Percentiles rank a stretch among this genome's conserved stretches.
Conservation (phyloP, 345 rosid species). For the Camelina hispida region DNA sequence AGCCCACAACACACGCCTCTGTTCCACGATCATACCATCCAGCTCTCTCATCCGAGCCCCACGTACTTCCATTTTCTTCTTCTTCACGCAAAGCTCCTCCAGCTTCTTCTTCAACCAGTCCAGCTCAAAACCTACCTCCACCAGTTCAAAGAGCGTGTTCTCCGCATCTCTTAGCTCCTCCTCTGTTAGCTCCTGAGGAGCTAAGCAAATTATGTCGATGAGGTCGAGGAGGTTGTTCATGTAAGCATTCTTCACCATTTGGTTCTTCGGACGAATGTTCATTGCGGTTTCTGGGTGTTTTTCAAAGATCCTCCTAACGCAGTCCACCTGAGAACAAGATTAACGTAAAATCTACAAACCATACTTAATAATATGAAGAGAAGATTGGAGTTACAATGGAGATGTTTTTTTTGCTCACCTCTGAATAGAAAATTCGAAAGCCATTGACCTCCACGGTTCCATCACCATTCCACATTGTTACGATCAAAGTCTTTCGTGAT, state of each 20-base stretch:
- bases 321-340: conserved; percentile 36
- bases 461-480: no score
- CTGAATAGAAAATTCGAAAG: no score
- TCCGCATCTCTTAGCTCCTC: conserved; percentile 36
- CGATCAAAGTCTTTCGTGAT: no score
- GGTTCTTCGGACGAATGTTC: conserved; percentile 38
- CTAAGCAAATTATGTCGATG: conserved; percentile 35
- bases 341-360: conserved; percentile 1
- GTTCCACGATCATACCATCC: conserved; percentile 34
- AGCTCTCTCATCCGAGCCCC: conserved; percentile 41
- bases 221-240: conserved; percentile 40
- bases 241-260: conserved; percentile 38
- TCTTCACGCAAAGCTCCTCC: conserved; percentile 36
- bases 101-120: conserved; percentile 44
- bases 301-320: conserved; percentile 41
- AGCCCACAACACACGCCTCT: conserved; percentile 20
- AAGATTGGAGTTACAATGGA: no score
- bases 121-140: conserved; percentile 41
- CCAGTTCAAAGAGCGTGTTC: conserved; percentile 37
- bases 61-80: conserved; percentile 43
- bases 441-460: no score
- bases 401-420: no score
- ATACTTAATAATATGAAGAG: not conserved
- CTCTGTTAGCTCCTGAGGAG: conserved; percentile 42
- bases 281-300: conserved; percentile 42